Evolutionary conservation across 345 rosid genomes (phyloP).

Genomic region (Linum tenue): DNA sequence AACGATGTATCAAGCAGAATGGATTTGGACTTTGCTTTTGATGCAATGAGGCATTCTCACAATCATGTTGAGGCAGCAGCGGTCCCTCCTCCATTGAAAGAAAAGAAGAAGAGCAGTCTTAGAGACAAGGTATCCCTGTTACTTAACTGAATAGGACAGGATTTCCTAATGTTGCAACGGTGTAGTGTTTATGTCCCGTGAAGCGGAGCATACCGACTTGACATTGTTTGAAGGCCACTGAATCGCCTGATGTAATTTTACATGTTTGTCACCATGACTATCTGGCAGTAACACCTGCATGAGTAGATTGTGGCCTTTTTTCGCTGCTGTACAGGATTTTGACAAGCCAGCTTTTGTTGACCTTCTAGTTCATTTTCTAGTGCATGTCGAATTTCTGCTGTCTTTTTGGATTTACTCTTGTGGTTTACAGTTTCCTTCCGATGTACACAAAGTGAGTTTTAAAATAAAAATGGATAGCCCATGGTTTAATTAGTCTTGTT

Average conservation of each 20-base stretch:
- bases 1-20: constrained; percentile 9
- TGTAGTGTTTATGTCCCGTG: not conserved
- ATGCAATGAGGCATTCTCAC: constrained; percentile 12
- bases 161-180: not conserved
- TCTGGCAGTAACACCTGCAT: not conserved
- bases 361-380: not conserved
- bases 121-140: constrained; percentile 41
- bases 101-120: constrained; percentile 43
- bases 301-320: not conserved
- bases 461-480: too few relatives aligned
- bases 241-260: too few relatives aligned
- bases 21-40: constrained; percentile 14
- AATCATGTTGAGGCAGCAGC: constrained; percentile 20
- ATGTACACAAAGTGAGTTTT: not conserved
- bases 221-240: too few relatives aligned
- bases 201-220: too few relatives aligned
- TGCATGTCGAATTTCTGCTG: not conserved
- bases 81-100: constrained; percentile 3
- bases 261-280: too few relatives aligned
- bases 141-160: constrained; percentile 22
- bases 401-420: not conserved
- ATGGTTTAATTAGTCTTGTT: too few relatives aligned
- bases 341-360: too few relatives aligned
- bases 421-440: not conserved
- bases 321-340: not conserved